A percentile compares a stretch with the other conserved stretches of the same genome.
These are phyloP conservation scores for Pilasporangium apinafurcum DNA, from an alignment of 352 stramenopile genomes.

Conservation along the genomic window DNA sequence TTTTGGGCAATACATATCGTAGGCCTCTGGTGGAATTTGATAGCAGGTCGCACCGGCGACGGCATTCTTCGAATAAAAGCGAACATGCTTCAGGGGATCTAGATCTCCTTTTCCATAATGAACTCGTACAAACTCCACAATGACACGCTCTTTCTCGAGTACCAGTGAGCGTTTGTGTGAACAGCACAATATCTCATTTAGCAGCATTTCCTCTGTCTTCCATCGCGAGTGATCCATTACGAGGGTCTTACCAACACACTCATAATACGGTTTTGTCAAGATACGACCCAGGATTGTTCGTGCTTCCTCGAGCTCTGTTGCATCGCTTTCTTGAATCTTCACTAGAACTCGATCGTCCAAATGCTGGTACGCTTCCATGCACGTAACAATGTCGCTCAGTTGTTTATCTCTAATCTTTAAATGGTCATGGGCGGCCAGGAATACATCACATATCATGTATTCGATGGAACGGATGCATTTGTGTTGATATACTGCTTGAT, in stretches of 20 bases:
- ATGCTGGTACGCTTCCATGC: constrained; percentile 73
- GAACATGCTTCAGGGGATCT: constrained; percentile 63
- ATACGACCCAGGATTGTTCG: constrained; percentile 56
- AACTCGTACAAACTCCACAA: constrained; percentile 74
- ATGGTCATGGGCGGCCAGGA: constrained; percentile 63
- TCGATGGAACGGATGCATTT: constrained; percentile 76
- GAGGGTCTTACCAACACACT: constrained; percentile 61
- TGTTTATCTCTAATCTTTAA: constrained; percentile 49
- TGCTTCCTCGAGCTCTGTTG: constrained; percentile 30
- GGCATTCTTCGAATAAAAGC: constrained; percentile 78
- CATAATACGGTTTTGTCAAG: constrained; percentile 67
- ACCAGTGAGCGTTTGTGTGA: constrained; percentile 22
- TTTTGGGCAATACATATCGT: constrained; percentile 59
- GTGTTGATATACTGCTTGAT: constrained; percentile 87
- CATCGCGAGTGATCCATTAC: constrained; percentile 34
- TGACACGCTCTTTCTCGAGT: constrained; percentile 45
- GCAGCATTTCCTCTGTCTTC: constrained; percentile 40
- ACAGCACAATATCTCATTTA: constrained; percentile 53
- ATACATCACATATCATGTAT: constrained; percentile 84
- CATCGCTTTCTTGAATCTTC: constrained; percentile 70
- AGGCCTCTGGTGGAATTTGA: constrained; percentile 37
- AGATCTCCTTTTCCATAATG: constrained; percentile 78
- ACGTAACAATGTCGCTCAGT: constrained; percentile 60
- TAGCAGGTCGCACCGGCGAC: constrained; percentile 38
- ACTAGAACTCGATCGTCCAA: constrained; percentile 77